Evolutionary conservation across 2,329 filamentous ascomycete species (phyloP).

Genomic region (Diaporthe sp.): DNA sequence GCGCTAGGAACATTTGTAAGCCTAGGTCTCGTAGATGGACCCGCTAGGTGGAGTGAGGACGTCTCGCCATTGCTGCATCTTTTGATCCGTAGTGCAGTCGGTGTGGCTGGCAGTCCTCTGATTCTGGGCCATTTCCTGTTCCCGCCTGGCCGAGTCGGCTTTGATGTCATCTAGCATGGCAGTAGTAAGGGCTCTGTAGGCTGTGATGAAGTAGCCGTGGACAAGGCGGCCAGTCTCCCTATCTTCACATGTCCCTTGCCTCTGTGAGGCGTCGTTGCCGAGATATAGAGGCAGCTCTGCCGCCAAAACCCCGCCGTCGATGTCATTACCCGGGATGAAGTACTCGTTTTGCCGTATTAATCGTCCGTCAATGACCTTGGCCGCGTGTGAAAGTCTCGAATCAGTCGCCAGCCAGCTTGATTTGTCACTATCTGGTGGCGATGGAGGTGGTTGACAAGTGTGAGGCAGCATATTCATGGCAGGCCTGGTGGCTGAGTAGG

Average conservation of each 20-base stretch:
- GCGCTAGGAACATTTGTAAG: too few relatives aligned
- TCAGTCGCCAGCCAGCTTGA: neutral
- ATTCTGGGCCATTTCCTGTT: neutral
- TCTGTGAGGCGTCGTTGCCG: neutral
- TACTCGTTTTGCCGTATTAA: neutral
- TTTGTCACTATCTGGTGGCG: neutral
- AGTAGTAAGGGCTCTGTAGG: neutral
- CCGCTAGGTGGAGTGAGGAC: neutral
- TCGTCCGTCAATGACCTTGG: too few relatives aligned
- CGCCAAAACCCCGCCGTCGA: neutral
- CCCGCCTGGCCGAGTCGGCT: neutral
- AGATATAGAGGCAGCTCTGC: neutral
- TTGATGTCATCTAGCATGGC: conserved; percentile 3
- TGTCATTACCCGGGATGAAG: neutral
- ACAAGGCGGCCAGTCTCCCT: neutral
- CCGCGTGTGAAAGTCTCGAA: neutral
- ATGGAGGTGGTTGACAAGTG: neutral
- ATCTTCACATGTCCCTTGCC: neutral
- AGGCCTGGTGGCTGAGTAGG: neutral
- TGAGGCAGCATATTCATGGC: neutral
- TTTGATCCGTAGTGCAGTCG: neutral
- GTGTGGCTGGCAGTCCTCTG: neutral
- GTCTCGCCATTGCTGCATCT: neutral
- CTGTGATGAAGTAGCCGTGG: neutral
- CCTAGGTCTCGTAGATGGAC: neutral